These are phyloP conservation scores for Vigna trinervia DNA, from an alignment of 306 rosid species.

Conservation along the genomic window DNA sequence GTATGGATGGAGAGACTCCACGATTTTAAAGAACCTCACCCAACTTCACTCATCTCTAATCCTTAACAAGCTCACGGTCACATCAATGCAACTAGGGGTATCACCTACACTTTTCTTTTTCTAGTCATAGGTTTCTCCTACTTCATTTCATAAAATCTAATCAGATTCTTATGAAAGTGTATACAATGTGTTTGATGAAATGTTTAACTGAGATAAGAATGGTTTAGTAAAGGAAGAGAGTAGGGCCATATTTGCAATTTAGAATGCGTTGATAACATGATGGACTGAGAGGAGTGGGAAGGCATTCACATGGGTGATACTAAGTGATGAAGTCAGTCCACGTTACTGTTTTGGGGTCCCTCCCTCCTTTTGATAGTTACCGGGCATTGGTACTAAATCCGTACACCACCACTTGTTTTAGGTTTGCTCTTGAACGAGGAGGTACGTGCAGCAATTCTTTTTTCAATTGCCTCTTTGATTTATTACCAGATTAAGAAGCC, in stretches of 20 bases:
- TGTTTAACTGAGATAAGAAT: not conserved
- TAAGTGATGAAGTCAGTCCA: constrained; percentile 54
- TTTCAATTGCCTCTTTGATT: constrained; percentile 43
- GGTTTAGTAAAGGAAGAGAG: constrained; percentile 34
- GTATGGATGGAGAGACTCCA: constrained; percentile 53
- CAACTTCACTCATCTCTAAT: constrained; percentile 41
- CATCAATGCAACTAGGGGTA: constrained; percentile 35
- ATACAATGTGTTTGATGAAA: not conserved
- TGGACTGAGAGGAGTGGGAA: constrained; percentile 47
- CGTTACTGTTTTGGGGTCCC: constrained; percentile 56
- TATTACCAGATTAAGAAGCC: constrained; percentile 45
- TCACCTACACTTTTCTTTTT: no score
- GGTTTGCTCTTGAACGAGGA: constrained; percentile 38
- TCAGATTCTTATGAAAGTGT: no score
- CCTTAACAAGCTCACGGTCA: constrained; percentile 36
- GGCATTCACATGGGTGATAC: constrained; percentile 66
- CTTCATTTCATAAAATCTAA: not conserved
- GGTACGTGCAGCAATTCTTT: constrained; percentile 44
- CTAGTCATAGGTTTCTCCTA: not conserved
- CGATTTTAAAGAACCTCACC: constrained; percentile 49
- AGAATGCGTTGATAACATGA: constrained; percentile 43
- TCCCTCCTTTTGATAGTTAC: constrained; percentile 52
- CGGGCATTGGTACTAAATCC: constrained; percentile 49
- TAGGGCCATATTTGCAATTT: constrained; percentile 37
- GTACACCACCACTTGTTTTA: constrained; percentile 52